Base-by-base conservation (phyloP, 768 basidiomycete species). In the Calocera viscosa region DNA sequence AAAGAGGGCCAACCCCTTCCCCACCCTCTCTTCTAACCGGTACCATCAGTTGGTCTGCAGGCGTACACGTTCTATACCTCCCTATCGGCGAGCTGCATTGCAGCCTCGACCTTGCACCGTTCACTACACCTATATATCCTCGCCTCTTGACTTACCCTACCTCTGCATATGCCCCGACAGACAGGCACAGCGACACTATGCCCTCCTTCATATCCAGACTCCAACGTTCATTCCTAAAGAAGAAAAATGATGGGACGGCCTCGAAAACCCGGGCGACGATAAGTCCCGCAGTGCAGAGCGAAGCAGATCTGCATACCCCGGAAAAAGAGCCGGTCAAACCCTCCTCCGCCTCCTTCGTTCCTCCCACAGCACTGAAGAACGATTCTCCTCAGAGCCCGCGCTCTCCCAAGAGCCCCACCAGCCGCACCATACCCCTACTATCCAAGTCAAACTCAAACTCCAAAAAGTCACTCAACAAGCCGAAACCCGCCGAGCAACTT, bases 401-500 rank as follows among this genome's bases (percentile, higher is more conserved):
- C 10, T 64, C 66, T 64, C 63, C 66, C 11, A 38, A 32, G 3
- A 12, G 53, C 30, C 53, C 30, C 26, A 32, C 26, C 2, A 32
- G 2, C 2, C 53, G 26, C 10, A 5, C 30, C 10, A 26, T 60
- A 60, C 26, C 53, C 43, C 34, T 67, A 8, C 60, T 60, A 24
- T 35, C 60, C 10, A 67, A 67, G 26, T 67, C 66, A 64, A 60
- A 35, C 66, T 40, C 66, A 64, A 60, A 35, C 66, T 40, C 49
- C 35, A 67, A 63, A 30, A 64, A n/a, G 8, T 32, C 8, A 2
- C 8, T 32, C 26, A 47, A 39, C 43, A 16, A n/a, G 63, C 32
- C 60, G 34, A 40, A 17, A 28, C 5, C 32, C 22, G 69, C 63
- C 71, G 67, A 70, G 0, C 68, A 73, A 22, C 65, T 79, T 17